Percentiles rank a stretch among this genome's conserved stretches.
phyloP scores from a whole-genome alignment of 305 asterid species.

The Solanum chacoense region DNA sequence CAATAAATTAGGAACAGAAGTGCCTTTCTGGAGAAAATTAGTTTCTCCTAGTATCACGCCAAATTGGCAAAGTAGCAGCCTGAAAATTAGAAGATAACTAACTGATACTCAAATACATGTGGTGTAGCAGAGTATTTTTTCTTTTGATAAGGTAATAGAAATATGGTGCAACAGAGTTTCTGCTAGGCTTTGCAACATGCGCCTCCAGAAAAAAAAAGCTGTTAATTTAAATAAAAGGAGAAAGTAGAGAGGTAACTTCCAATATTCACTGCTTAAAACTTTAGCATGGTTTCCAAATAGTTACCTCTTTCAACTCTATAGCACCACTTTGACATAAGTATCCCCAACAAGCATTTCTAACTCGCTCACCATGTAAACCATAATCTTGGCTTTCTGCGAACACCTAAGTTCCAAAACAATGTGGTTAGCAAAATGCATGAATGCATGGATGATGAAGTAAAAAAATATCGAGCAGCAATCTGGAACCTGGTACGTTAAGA shows the following conservation, averaged over 20 bases:
- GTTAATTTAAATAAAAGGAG: neutral
- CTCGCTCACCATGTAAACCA: conserved; percentile 93
- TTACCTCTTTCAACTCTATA: conserved; percentile 84
- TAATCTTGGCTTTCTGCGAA: conserved; percentile 98
- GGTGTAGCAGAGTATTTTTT: neutral
- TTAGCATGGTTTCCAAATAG: neutral
- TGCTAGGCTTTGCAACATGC: neutral
- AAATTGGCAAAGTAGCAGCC: neutral
- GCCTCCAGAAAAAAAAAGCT: neutral
- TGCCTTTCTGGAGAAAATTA: neutral
- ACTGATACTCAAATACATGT: neutral
- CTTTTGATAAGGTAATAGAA: neutral
- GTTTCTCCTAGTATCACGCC: neutral
- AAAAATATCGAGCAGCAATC: conserved; percentile 3
- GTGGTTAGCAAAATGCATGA: neutral
- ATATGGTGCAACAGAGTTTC: neutral
- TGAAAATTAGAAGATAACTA: neutral
- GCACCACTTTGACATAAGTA: conserved; percentile 98
- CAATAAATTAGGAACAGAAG: neutral
- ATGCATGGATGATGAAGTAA: neutral
- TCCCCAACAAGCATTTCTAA: conserved; percentile 99
- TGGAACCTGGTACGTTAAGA: conserved; percentile 83
- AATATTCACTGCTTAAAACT: neutral
- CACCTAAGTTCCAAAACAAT: conserved; percentile 35
- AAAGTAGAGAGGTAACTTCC: neutral